Conservation (phyloP, 75 land plant genomes). For the Sequoia sempervirens region DNA sequence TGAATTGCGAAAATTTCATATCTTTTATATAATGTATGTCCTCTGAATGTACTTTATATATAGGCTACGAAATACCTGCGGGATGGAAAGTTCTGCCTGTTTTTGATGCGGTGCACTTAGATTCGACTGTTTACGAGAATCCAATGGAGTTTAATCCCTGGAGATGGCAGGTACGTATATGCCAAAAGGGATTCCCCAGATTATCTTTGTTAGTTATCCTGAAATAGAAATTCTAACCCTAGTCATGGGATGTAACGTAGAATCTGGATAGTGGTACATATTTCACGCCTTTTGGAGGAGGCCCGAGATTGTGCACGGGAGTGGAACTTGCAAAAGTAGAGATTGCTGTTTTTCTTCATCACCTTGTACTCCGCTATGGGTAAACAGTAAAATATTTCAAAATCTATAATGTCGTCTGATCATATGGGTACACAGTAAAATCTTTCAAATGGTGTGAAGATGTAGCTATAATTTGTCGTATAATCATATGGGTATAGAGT, state of each 20-base stretch:
- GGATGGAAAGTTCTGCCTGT: conserved; percentile 73
- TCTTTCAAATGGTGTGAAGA: too few species aligned
- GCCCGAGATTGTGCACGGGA: conserved; percentile 76
- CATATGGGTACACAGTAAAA: too few species aligned
- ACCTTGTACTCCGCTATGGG: conserved; percentile 52
- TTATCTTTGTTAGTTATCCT: background rate
- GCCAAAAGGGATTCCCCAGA: too few species aligned
- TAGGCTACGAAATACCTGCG: conserved; percentile 52
- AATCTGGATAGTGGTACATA: conserved; percentile 1
- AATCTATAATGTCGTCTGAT: too few species aligned
- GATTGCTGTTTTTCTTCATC: conserved; percentile 82
- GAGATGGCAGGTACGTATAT: conserved; percentile 61
- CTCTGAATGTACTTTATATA: background rate
- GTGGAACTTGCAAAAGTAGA: conserved; percentile 77
- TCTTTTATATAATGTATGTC: too few species aligned
- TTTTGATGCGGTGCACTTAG: conserved; percentile 55
- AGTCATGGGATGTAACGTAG: background rate
- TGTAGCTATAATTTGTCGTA: too few species aligned
- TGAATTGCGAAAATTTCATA: too few species aligned
- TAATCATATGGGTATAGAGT: too few species aligned
- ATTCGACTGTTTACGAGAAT: conserved; percentile 54
- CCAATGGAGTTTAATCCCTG: conserved; percentile 66
- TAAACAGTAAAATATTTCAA: background rate
- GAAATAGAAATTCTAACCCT: background rate
- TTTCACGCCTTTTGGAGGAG: conserved; percentile 85